phyloP scores from a whole-genome alignment of 2,329 filamentous ascomycete species.

The Colletotrichum abscissum region DNA sequence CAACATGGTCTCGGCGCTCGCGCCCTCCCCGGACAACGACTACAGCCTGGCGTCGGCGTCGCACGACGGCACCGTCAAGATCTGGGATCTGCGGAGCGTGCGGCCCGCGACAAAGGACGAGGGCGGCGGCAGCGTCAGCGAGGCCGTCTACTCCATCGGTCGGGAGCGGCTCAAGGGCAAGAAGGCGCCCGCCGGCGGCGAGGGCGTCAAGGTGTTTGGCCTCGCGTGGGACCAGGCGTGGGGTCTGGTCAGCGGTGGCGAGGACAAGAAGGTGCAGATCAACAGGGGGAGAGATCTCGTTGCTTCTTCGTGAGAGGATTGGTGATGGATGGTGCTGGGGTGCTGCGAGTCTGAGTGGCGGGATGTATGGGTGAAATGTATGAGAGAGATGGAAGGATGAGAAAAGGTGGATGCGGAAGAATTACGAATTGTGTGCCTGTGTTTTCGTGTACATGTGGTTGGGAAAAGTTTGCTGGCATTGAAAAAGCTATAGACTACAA shows the following conservation, averaged over 20 bases:
- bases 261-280: slow-evolving; percentile 95
- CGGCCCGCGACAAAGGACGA: slow-evolving; percentile 69
- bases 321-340: background rate
- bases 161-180: slow-evolving; percentile 77
- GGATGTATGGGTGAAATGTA: background rate
- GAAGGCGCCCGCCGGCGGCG: slow-evolving; percentile 76
- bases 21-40: slow-evolving; percentile 70
- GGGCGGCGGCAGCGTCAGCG: slow-evolving; percentile 72
- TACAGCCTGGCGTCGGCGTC: slow-evolving; percentile 90
- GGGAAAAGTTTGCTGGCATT: slow-evolving; percentile 34
- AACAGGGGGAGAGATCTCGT: slow-evolving; percentile 75
- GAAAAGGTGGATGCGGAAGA: background rate
- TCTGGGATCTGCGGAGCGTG: slow-evolving; percentile 90
- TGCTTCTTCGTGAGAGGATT: slow-evolving; percentile 43
- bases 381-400: too few relatives aligned
- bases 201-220: slow-evolving; percentile 90
- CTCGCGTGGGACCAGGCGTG: slow-evolving; percentile 87
- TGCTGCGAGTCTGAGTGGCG: background rate
- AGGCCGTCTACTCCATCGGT: slow-evolving; percentile 80
- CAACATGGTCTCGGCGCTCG: slow-evolving; percentile 68
- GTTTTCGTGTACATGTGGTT: slow-evolving; percentile 20
- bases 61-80: slow-evolving; percentile 90
- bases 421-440: slow-evolving; percentile 1
- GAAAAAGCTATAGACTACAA: slow-evolving; percentile 33
- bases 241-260: slow-evolving; percentile 90